Conservation (phyloP, 495 filamentous ascomycete genomes). For the Talaromyces trachyspermus region DNA sequence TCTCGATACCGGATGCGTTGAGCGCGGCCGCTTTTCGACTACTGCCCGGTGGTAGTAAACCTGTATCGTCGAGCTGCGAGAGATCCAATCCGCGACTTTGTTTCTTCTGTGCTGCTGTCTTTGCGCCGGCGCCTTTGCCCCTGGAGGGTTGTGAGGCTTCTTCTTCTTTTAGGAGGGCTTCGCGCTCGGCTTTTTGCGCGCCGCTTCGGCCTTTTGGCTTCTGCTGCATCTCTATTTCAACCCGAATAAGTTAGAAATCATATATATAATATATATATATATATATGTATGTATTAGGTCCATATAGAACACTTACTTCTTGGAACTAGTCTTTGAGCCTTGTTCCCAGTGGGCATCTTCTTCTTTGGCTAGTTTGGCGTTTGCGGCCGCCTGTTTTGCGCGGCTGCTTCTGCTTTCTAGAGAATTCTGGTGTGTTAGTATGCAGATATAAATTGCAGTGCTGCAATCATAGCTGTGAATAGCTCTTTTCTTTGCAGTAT, state of each 20-base stretch:
- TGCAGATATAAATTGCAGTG: too few species aligned
- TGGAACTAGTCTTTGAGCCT: conserved; percentile 73
- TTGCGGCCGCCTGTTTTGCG: conserved; percentile 64
- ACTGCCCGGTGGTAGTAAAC: too few species aligned
- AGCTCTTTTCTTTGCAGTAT: not conserved
- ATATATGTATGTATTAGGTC: conserved; percentile 3
- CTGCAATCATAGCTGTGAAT: too few species aligned
- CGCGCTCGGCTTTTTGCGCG: conserved; percentile 84
- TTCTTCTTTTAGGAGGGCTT: conserved; percentile 75
- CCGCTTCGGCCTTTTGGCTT: conserved; percentile 78
- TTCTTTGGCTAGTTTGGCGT: conserved; percentile 55
- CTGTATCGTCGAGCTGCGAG: conserved; percentile 50
- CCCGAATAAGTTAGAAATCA: conserved; percentile 3
- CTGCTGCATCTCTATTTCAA: conserved; percentile 66
- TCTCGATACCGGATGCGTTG: conserved; percentile 81
- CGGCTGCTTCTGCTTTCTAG: conserved; percentile 86
- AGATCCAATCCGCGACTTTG: conserved; percentile 57
- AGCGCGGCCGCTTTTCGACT: conserved; percentile 47
- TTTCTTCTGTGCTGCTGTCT: conserved; percentile 63
- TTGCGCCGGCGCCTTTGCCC: conserved; percentile 50
- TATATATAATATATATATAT: not conserved
- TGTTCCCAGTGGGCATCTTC: conserved; percentile 79
- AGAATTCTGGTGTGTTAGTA: not conserved
- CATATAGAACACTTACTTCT: conserved; percentile 87
- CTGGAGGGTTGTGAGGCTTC: conserved; percentile 56